Evolutionary conservation across 257 asterid species (phyloP), one percentile per base, ranked within the genome.

Genomic region (Solanum bulbocastanum): DNA sequence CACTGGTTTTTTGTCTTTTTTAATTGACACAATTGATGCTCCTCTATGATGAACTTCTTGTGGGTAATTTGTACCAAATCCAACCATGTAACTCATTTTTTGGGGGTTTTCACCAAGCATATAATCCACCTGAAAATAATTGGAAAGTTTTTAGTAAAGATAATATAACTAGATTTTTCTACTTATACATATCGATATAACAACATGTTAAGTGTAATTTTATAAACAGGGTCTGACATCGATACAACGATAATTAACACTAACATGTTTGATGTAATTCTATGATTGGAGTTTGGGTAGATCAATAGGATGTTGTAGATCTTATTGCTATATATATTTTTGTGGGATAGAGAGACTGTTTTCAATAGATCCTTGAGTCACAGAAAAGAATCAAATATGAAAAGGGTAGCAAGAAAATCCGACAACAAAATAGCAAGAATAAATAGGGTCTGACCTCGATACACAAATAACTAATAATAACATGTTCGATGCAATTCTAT

Each of bases 71-170:
- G 88, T 36, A 23, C 98, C 98, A 88, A 87, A 93, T 72, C 98
- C 96, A 0, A 95, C 95, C 98, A 94, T 91, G 90, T 95, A 95
- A 84, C 97, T 93, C 93, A 93, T 87, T 1, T 35, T 12, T 78
- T 71, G 87, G 30, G 96, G 91, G 88, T 95, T 95, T 13, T 86
- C 18, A 5, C 98, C 98, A 52, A 95, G 69, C 83, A 95, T 91
- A 75, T 94, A 90, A 74, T 95, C 93, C 88, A 92, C 96, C 96
- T 91, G 36, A 42, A 25, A 71, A 74, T 22, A 71, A 74, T 36
- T 10, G 1, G 11, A 49, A 30, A 81, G 36, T 9, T 30, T 2
- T 81, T 81, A 81, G 25, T 71, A 33, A 33, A 30, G 39, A 69
- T 69, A 32, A 30, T 30, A 10, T 66, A 66, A 25, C 10, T 27